Base-by-base conservation (phyloP, 768 basidiomycete genomes). In the Boletus reticulatus region DNA sequence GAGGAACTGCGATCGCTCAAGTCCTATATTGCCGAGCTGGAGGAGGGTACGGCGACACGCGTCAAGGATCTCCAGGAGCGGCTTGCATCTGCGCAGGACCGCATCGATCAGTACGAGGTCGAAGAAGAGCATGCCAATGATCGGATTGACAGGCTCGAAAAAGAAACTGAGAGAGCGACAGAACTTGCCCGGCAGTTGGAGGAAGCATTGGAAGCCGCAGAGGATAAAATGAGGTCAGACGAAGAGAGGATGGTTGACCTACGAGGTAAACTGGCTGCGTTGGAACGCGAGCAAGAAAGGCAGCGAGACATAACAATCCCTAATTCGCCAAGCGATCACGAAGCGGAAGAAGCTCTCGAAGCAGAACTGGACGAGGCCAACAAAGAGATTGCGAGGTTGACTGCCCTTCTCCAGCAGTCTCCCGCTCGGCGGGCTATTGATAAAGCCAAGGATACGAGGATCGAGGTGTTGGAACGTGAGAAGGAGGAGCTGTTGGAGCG, bases 401-500 rank as follows among this genome's bases (percentile, higher is more conserved):
- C 79, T n/a, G 78, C 82, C 0, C 65, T 88, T 32, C 74, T 93
- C 43, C 80, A 78, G 31, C 87, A 89, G 58, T 90, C 86, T 19
- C 89, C 88, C 16, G 85, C 84, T 51, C 80, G 85, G 13, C 87
- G 86, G 62, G 89, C 92, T 0, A 82, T 94, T 53, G 87, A 89
- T 22, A 83, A 82, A 58, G 88, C 87, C 17, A 88, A 86, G 62
- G 89, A 94, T 43, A 74, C 82, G 29, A 85, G 83, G 68, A 85
- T 94, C 43, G 85, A 88, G 63, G 77, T 84, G 59, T 74, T 96
- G 52, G 87, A 92, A 72, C 79, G 79, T 58, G 87, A 91, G 68
- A 89, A 84, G 62, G 87, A 88, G 45, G 88, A 89, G 47, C 71
- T 95, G 43, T 68, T 86, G 46, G 90, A 90, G 57, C 78, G 89